Evolutionary conservation across 495 filamentous ascomycete species (phyloP), one percentile per base, ranked within the genome.

Genomic region (Clohesyomyces aquaticus): DNA sequence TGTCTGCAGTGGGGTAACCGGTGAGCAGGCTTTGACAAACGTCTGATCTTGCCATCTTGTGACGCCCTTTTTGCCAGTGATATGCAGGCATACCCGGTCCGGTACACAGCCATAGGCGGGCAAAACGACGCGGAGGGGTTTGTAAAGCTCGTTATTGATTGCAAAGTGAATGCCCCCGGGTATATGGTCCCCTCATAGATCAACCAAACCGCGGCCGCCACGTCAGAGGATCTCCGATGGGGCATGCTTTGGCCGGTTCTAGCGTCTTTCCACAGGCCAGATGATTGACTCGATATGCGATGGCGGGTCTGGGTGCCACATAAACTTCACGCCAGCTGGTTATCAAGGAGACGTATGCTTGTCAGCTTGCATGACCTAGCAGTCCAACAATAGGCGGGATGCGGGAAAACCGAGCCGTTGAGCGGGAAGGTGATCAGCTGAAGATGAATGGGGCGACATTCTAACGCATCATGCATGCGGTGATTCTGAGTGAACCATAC

Each of bases 181-280:
- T 56, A 63, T 46, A 58, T 54, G 28, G 52, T 52, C 63, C 62
- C 61, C 59, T 61, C 63, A 70, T 28, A 55, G 61, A 65, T 70
- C 64, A 70, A 70, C 70, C 67, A 72, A 67, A 70, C 67, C 63
- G 59, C 54, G 63, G 25, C 62, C 67, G 70, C 70, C 70, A 72
- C 70, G 70, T 72, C 70, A 72, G 67, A 70, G 69, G 70, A 72
- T 72, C 67, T 70, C 70, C 70, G 70, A 72, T 70, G 67, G 70
- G 70, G 63, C 50, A 66, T 64, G 61, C 63, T 65, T 61, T 69
- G 67, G 70, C 59, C 63, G 52, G 65, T 55, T 63, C 70, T 72
- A 72, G 70, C 64, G 70, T 70, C 52, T 16, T 47, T 60, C 59
- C 49, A 52, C 16, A 70, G 51, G 21, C 55, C 59, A 67, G 60